These are phyloP conservation scores for Saturnispora bothae DNA, from an alignment of 805 yeast genomes.

Conservation along the genomic window DNA sequence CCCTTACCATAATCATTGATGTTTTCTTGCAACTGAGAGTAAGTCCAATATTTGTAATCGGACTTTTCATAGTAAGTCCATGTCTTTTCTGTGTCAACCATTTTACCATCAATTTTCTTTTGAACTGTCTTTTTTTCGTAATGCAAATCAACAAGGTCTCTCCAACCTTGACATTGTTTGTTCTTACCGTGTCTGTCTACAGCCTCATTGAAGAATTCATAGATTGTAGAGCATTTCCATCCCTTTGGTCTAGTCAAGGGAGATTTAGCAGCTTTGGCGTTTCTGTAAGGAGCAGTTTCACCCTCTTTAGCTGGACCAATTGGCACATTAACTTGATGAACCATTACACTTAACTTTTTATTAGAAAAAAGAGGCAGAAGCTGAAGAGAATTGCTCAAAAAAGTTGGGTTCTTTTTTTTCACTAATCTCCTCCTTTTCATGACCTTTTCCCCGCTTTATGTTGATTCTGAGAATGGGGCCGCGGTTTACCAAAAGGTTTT, in stretches of 20 bases:
- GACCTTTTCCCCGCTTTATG: neutral
- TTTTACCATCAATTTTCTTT: slow-evolving; percentile 71
- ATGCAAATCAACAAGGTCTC: slow-evolving; percentile 66
- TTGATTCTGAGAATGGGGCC: neutral
- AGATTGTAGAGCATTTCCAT: slow-evolving; percentile 32
- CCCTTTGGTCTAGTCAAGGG: slow-evolving; percentile 52
- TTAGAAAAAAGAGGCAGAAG: no score
- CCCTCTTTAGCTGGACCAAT: slow-evolving; percentile 28
- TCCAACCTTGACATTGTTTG: slow-evolving; percentile 58
- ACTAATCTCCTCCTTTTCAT: neutral
- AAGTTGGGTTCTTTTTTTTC: slow-evolving; percentile 1
- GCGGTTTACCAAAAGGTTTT: neutral
- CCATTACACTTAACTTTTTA: slow-evolving; percentile 1
- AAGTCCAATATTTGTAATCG: slow-evolving; percentile 58
- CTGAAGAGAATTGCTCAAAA: neutral
- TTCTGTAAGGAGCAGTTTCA: slow-evolving; percentile 79
- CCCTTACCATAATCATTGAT: slow-evolving; percentile 62
- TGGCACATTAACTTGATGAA: slow-evolving; percentile 7
- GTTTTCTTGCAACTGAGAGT: slow-evolving; percentile 40
- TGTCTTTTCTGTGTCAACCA: slow-evolving; percentile 61
- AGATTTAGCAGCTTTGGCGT: slow-evolving; percentile 35
- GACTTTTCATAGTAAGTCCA: slow-evolving; percentile 82
- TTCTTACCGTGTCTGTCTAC: slow-evolving; percentile 33
- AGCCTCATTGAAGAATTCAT: slow-evolving; percentile 8
- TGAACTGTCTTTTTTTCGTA: slow-evolving; percentile 64